Percentiles rank a stretch among this genome's conserved stretches.
phyloP scores from a whole-genome alignment of 495 filamentous ascomycete species.

The Neurospora sp. region DNA sequence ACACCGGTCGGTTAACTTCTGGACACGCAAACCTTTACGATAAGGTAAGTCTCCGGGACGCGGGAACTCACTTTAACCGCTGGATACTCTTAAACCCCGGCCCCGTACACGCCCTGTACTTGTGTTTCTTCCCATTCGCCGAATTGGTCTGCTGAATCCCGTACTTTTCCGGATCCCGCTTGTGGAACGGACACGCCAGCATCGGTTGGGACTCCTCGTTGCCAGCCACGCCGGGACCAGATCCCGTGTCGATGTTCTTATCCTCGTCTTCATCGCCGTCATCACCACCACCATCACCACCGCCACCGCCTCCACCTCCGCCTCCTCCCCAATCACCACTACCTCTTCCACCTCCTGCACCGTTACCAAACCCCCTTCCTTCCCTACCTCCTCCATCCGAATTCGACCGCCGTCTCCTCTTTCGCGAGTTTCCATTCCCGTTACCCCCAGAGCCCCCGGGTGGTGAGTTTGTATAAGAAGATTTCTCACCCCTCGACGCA shows the following conservation, averaged over 20 bases:
- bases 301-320: neutral
- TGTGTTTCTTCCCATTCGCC: conserved; percentile 11
- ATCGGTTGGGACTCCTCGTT: neutral
- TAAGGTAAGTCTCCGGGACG: neutral
- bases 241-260: neutral
- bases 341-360: neutral
- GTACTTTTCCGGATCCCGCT: conserved; percentile 15
- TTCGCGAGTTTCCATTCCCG: conserved; percentile 1
- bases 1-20: neutral
- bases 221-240: conserved; percentile 1
- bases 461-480: neutral
- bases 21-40: neutral
- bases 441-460: neutral
- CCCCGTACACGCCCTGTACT: conserved; percentile 14
- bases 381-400: conserved; percentile 5
- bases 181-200: conserved; percentile 19
- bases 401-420: conserved; percentile 9
- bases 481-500: conserved; percentile 4
- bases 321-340: neutral
- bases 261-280: conserved; percentile 12
- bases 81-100: conserved; percentile 20
- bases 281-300: conserved; percentile 1
- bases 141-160: conserved; percentile 12
- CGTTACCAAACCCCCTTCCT: neutral
- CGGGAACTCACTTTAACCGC: conserved; percentile 13